phyloP scores from a whole-genome alignment of 2,329 filamentous ascomycete genomes.

The Aspergillus carbonarius region DNA sequence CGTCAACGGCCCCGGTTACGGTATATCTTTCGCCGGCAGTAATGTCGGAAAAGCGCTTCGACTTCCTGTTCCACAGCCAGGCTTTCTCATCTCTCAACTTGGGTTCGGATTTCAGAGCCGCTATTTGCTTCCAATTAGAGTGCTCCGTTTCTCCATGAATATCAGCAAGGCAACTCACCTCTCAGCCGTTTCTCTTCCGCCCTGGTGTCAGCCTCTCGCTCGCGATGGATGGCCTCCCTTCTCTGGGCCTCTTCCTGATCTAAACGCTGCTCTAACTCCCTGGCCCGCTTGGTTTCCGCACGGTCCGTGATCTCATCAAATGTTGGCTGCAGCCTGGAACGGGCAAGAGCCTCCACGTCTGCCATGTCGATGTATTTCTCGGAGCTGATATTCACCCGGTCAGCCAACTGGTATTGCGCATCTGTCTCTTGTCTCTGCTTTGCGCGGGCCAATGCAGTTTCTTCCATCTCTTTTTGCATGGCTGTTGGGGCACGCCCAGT shows the following conservation, averaged over 20 bases:
- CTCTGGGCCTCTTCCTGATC: constrained; percentile 67
- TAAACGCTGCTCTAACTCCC: constrained; percentile 60
- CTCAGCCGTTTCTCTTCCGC: constrained; percentile 29
- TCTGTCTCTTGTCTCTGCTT: constrained; percentile 62
- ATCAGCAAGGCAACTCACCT: constrained; percentile 22
- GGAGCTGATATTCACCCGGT: constrained; percentile 68
- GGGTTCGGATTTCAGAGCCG: constrained; percentile 15
- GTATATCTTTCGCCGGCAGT: constrained; percentile 8
- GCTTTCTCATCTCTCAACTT: constrained; percentile 27
- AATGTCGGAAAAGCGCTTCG: constrained; percentile 21
- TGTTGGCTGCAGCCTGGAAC: constrained; percentile 74
- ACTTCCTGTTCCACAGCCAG: constrained; percentile 30
- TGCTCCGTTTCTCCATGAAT: not conserved
- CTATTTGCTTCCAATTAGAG: constrained; percentile 11
- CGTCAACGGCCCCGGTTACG: not conserved
- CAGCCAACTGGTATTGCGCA: constrained; percentile 56
- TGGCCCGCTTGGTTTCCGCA: constrained; percentile 69
- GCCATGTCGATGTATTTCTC: constrained; percentile 76
- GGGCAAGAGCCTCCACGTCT: constrained; percentile 77
- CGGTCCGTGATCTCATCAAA: constrained; percentile 81
- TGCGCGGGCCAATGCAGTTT: constrained; percentile 68
- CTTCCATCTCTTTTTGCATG: constrained; percentile 74
- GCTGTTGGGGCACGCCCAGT: constrained; percentile 71
- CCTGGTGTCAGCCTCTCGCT: constrained; percentile 40
- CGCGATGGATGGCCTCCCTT: constrained; percentile 49